A percentile compares a stretch with the other conserved stretches of the same genome.
Conservation (phyloP, 2,329 filamentous ascomycete species). For the Amauroascus niger region DNA sequence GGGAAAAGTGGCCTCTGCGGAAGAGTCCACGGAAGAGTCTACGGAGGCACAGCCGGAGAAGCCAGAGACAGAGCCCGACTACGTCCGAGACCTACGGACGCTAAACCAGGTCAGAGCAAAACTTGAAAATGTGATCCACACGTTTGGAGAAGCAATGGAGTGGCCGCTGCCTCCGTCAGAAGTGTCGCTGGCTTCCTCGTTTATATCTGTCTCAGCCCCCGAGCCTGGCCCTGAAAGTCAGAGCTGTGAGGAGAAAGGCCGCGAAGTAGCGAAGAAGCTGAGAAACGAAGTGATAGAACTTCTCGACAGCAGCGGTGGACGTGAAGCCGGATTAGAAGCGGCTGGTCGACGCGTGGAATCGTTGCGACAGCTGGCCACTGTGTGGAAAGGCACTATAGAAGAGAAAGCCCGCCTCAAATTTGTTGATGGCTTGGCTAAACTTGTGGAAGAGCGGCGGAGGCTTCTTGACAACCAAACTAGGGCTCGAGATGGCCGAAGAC, state of each 20-base stretch:
- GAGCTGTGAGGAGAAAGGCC: constrained; percentile 75
- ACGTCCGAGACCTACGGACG: constrained; percentile 69
- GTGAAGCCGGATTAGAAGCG: constrained; percentile 54
- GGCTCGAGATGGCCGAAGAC: constrained; percentile 32
- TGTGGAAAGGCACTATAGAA: constrained; percentile 95
- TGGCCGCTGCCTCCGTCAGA: constrained; percentile 88
- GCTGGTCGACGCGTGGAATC: constrained; percentile 66
- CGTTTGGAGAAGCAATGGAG: constrained; percentile 91
- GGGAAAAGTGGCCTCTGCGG: constrained; percentile 5
- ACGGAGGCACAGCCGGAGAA: neutral
- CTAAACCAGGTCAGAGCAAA: constrained; percentile 71
- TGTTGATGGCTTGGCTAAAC: constrained; percentile 68
- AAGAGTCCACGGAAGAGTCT: neutral
- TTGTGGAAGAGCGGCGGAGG: constrained; percentile 64
- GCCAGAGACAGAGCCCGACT: constrained; percentile 46
- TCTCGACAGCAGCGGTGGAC: constrained; percentile 50
- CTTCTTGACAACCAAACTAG: constrained; percentile 35
- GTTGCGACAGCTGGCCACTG: constrained; percentile 61
- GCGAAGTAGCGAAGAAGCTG: constrained; percentile 62
- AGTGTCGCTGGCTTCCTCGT: constrained; percentile 69
- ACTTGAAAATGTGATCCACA: constrained; percentile 81
- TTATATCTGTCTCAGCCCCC: constrained; percentile 82
- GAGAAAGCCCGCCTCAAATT: constrained; percentile 76
- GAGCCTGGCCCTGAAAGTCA: constrained; percentile 57
- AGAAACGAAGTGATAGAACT: constrained; percentile 60